Base-by-base conservation (phyloP, 352 stramenopile species). In the Phytopythium helicoides region DNA sequence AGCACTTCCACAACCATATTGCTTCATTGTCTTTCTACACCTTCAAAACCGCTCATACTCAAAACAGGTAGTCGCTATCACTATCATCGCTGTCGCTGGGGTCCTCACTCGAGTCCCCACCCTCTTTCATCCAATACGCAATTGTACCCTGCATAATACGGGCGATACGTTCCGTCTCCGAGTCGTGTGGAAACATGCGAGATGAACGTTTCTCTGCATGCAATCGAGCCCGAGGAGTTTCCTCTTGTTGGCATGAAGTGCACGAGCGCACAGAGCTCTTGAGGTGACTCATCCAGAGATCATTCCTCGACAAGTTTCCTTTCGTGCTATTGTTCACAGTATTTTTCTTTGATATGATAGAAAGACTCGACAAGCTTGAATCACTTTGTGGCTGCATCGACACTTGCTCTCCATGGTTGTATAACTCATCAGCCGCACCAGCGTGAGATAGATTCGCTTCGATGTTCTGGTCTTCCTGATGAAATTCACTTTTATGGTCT, bases 71-170 rank as follows among this genome's bases (percentile, higher is more conserved):
- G 42, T 48, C 42, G 21, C 23, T 35, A 23, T 48, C 42, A 23
- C 42, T 48, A 28, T 35, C 42, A 7, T 48, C 42, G 42, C 42
- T 48, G 15, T 48, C 42, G 23, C 11, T 23, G 14, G 18, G 23
- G 23, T 23, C 34, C 6, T 23, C 42, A 18, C 23, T 28, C 23
- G 42, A 48, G 25, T 36, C 42, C 25, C 34, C 42, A 23, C 42
- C 35, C 42, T 82, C 71, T 50, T 75, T 66, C 23, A 81, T 62
- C 71, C 73, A 89, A 42, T 86, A 83, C 1, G 68, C 66, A 52
- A 89, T 52, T 19, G 63, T 91, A 33, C 77, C 74, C 47, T 91
- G 77, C 80, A 91, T 91, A 47, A 91, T 91, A 16, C 77, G 63
- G 35, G 81, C 81, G n/a, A 91, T 91, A 23, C 81, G 76, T 46